phyloP scores from a whole-genome alignment of 2,329 filamentous ascomycete genomes.

The Fusarium marasasianum region DNA sequence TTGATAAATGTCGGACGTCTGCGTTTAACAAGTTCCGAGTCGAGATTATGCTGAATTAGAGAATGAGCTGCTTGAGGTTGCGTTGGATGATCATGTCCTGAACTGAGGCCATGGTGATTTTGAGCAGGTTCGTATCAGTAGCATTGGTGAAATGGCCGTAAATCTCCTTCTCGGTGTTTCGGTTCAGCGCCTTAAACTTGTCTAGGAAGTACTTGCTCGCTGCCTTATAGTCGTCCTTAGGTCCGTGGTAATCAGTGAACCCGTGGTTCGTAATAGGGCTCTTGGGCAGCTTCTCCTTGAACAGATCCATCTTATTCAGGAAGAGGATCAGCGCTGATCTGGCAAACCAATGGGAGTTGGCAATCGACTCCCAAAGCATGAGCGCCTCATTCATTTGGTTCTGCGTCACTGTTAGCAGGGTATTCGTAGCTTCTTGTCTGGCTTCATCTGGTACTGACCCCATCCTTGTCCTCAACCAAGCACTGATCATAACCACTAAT shows the following conservation, averaged over 20 bases:
- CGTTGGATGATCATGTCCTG: slow-evolving; percentile 90
- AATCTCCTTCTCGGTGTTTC: slow-evolving; percentile 71
- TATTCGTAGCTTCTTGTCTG: neutral
- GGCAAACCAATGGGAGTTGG: slow-evolving; percentile 87
- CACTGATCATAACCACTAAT: slow-evolving; percentile 98
- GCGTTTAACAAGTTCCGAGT: neutral
- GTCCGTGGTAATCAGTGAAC: slow-evolving; percentile 82
- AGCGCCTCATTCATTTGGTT: slow-evolving; percentile 93
- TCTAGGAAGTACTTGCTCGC: slow-evolving; percentile 84
- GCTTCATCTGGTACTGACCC: slow-evolving; percentile 67
- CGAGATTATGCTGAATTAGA: slow-evolving; percentile 36
- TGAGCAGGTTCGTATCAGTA: slow-evolving; percentile 77
- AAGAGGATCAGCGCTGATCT: slow-evolving; percentile 85
- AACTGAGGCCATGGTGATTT: slow-evolving; percentile 86
- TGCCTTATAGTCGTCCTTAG: slow-evolving; percentile 75
- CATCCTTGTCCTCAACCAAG: slow-evolving; percentile 94
- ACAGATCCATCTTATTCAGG: slow-evolving; percentile 88
- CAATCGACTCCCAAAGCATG: slow-evolving; percentile 87
- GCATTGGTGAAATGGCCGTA: slow-evolving; percentile 71
- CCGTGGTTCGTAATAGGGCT: slow-evolving; percentile 78
- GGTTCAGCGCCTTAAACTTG: slow-evolving; percentile 80
- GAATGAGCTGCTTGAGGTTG: slow-evolving; percentile 80
- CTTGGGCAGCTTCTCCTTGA: slow-evolving; percentile 77
- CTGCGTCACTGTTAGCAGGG: slow-evolving; percentile 53
- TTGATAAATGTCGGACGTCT: neutral